A percentile compares a stretch with the other conserved stretches of the same genome.
These are phyloP conservation scores for Ballota nigra DNA, from an alignment of 257 asterid genomes.

Conservation along the genomic window DNA sequence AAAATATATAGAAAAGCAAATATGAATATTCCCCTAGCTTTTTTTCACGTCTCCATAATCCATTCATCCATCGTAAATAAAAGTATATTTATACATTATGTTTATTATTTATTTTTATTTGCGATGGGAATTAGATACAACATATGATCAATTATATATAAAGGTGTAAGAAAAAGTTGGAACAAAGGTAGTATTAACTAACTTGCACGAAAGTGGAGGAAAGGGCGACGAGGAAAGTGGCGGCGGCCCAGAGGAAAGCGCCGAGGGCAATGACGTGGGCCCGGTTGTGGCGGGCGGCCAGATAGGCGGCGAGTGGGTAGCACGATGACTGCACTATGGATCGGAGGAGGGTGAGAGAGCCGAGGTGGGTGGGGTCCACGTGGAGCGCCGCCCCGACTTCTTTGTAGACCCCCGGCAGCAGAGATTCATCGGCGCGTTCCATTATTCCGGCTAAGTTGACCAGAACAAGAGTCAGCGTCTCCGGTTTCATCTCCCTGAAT, in stretches of 20 bases:
- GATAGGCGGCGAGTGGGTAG: slow-evolving; percentile 83
- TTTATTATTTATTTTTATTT: too few relatives aligned
- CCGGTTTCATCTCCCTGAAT: slow-evolving; percentile 53
- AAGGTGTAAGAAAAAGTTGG: too few relatives aligned
- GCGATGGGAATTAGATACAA: too few relatives aligned
- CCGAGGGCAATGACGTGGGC: slow-evolving; percentile 69
- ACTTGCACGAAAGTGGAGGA: slow-evolving; percentile 74
- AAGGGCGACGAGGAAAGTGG: slow-evolving; percentile 60
- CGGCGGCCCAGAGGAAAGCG: slow-evolving; percentile 89
- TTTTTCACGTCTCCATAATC: too few relatives aligned
- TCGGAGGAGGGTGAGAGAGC: slow-evolving; percentile 68
- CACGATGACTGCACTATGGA: slow-evolving; percentile 79
- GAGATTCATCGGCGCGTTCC: slow-evolving; percentile 85
- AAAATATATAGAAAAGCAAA: too few relatives aligned
- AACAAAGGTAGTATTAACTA: too few relatives aligned
- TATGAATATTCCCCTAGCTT: too few relatives aligned
- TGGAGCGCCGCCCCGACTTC: slow-evolving; percentile 84
- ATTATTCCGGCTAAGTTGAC: slow-evolving; percentile 79
- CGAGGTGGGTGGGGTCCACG: slow-evolving; percentile 79
- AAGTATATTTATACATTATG: too few relatives aligned
- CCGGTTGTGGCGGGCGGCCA: slow-evolving; percentile 71
- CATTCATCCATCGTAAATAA: too few relatives aligned
- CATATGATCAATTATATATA: neutral
- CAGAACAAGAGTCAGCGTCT: slow-evolving; percentile 54
- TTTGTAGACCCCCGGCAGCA: slow-evolving; percentile 81